Conservation (phyloP, 1,284 basidiomycete species). For the Mycena sp. region DNA sequence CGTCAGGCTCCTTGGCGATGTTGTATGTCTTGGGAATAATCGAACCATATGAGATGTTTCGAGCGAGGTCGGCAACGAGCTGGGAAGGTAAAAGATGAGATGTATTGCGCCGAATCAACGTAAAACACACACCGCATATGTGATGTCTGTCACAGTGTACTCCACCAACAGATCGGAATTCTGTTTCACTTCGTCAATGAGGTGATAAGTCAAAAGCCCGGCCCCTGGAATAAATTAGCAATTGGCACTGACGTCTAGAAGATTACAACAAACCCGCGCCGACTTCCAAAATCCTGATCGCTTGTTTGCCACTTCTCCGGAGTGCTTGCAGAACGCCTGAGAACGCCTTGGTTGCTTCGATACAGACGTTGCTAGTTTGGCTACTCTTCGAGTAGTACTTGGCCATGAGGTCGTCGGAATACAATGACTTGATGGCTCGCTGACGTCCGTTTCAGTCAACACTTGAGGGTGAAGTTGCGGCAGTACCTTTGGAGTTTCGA, state of each 20-base stretch:
- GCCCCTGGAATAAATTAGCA: neutral
- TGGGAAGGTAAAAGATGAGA: neutral
- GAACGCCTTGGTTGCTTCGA: neutral
- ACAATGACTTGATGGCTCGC: neutral
- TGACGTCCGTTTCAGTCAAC: neutral
- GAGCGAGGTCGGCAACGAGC: slow-evolving; percentile 5
- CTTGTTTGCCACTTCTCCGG: neutral
- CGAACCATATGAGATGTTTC: neutral
- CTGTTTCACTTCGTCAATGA: neutral
- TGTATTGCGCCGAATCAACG: neutral
- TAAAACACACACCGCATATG: slow-evolving; percentile 2
- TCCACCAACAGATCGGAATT: slow-evolving; percentile 1
- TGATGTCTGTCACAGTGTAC: slow-evolving; percentile 15
- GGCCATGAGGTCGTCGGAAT: slow-evolving; percentile 3
- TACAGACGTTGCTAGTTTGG: neutral
- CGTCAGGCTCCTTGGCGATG: neutral
- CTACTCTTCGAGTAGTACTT: neutral
- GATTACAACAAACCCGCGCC: slow-evolving; percentile 12
- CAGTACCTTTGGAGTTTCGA: neutral
- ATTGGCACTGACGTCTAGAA: too few species aligned
- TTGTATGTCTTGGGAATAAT: slow-evolving; percentile 11
- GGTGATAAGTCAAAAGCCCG: slow-evolving; percentile 4
- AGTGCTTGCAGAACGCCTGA: neutral
- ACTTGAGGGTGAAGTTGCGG: neutral
- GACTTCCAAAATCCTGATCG: slow-evolving; percentile 18